A percentile compares a stretch with the other conserved stretches of the same genome.
These are phyloP conservation scores for Trichosporon inkin DNA, from an alignment of 1,284 basidiomycete species.

Conservation along the genomic window DNA sequence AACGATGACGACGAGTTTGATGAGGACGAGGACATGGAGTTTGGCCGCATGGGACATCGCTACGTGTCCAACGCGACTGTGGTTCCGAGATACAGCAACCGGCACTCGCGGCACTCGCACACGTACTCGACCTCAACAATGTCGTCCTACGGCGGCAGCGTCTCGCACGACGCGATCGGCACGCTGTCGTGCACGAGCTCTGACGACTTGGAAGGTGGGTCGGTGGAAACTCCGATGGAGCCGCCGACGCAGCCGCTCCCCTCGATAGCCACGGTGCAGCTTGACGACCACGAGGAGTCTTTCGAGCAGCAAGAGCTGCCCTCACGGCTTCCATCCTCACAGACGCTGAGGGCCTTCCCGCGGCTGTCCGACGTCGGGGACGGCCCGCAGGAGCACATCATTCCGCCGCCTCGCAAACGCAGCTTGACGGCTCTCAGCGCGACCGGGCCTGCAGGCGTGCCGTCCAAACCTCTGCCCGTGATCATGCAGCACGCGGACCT, in stretches of 20 bases:
- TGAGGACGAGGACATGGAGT: constrained; percentile 13
- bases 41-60: constrained; percentile 12
- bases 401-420: neutral
- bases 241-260: neutral
- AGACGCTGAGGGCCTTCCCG: neutral
- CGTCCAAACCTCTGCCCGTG: neutral
- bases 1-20: constrained; percentile 13
- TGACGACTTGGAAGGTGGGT: neutral
- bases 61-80: constrained; percentile 2
- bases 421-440: neutral
- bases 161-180: neutral
- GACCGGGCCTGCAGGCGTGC: neutral
- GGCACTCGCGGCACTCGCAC: neutral
- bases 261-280: neutral
- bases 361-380: neutral
- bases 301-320: neutral
- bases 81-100: neutral
- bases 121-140: neutral
- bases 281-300: constrained; percentile 1
- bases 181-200: neutral
- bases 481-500: constrained; percentile 1
- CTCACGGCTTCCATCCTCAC: neutral
- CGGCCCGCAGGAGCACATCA: neutral
- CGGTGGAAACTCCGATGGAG: neutral
- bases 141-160: neutral